Evolutionary conservation across 768 basidiomycete genomes (phyloP).

Genomic region (Mycena kentingensis): DNA sequence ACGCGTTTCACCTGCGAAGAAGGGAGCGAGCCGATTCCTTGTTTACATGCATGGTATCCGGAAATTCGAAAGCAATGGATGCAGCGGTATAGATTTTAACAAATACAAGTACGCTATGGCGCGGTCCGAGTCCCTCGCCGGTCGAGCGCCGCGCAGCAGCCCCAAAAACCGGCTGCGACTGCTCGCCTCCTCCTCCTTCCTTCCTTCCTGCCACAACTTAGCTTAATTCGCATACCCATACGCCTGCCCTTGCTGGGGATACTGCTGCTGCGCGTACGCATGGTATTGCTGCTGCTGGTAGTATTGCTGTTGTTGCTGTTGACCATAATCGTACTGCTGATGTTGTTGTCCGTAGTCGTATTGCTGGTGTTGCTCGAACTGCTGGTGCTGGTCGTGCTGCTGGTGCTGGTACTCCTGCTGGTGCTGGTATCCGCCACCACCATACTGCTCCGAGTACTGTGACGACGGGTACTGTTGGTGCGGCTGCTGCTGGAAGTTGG

Average conservation of each 20-base stretch:
- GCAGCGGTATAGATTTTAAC: neutral
- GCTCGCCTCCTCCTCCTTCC: too few relatives aligned
- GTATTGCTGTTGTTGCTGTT: neutral
- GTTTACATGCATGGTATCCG: neutral
- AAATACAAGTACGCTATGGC: neutral
- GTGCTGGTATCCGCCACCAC: neutral
- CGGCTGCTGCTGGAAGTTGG: neutral
- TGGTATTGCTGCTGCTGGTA: neutral
- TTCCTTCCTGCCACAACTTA: neutral
- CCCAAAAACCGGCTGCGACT: too few relatives aligned
- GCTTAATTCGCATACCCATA: constrained; percentile 1
- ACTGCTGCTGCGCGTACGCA: neutral
- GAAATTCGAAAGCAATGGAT: neutral
- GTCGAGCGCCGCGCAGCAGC: neutral
- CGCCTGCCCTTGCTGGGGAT: neutral
- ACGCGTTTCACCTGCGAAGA: neutral
- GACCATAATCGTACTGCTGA: neutral
- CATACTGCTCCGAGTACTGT: neutral
- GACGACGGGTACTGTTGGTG: neutral
- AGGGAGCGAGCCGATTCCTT: neutral
- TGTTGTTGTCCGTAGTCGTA: neutral
- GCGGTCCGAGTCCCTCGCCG: neutral
- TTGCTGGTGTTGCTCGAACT: neutral
- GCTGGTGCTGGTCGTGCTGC: neutral
- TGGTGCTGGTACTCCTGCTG: constrained; percentile 1